These are phyloP conservation scores for Talinum fruticosum DNA, from an alignment of 148 eudicot species.

Conservation along the genomic window DNA sequence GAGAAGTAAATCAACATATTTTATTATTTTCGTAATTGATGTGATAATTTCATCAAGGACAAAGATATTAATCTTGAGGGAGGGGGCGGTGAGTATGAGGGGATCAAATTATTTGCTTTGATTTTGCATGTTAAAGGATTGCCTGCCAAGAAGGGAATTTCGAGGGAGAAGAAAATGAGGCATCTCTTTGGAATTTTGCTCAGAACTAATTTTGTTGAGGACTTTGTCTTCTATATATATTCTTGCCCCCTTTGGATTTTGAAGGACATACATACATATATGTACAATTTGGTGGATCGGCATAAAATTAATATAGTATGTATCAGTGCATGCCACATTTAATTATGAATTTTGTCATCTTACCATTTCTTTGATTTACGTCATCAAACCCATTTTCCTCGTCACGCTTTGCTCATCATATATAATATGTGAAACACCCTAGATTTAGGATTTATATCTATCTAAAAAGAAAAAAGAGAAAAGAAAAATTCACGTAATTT, in stretches of 20 bases:
- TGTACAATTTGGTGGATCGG: neutral
- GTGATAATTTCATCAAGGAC: no score
- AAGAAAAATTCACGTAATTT: no score
- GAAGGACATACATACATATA: neutral
- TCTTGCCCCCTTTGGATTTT: constrained; percentile 3
- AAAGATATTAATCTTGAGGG: no score
- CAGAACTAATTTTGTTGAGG: neutral
- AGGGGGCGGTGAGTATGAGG: neutral
- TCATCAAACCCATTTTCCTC: neutral
- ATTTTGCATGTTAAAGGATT: neutral
- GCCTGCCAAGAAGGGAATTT: constrained; percentile 24
- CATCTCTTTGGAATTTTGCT: constrained; percentile 15
- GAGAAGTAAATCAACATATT: no score
- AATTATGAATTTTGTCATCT: constrained; percentile 22
- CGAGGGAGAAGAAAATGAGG: neutral
- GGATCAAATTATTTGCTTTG: neutral
- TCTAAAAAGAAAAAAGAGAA: no score
- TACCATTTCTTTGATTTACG: constrained; percentile 10
- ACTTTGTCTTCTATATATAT: neutral
- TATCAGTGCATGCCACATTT: constrained; percentile 2
- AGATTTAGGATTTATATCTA: no score
- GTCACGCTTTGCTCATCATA: no score
- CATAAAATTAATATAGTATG: neutral
- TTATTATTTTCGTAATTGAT: no score
- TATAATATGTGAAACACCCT: no score